These are phyloP conservation scores for Leishmania aethiopica DNA, from an alignment of 208 protist species.

Conservation along the genomic window DNA sequence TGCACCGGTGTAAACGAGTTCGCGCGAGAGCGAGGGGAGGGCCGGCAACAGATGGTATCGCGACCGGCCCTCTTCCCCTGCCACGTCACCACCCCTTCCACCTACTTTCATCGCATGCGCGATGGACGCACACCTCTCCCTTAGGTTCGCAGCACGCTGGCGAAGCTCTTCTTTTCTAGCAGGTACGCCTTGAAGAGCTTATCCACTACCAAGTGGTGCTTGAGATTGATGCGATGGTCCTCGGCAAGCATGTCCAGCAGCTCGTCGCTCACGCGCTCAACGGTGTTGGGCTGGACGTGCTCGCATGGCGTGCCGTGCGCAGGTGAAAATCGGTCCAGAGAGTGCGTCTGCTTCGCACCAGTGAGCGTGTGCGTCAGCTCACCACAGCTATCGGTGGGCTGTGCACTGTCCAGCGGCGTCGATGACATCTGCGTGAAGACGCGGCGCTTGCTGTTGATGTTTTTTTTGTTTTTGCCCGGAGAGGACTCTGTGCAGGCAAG, in stretches of 20 bases:
- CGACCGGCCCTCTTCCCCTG: not conserved
- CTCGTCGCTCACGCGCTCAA: conserved; percentile 48
- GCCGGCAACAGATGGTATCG: not conserved
- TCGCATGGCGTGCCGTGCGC: conserved; percentile 45
- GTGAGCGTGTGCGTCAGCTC: conserved; percentile 20
- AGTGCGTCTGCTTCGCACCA: conserved; percentile 41
- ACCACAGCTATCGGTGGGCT: not conserved
- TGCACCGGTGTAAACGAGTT: not conserved
- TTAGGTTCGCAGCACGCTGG: conserved; percentile 20
- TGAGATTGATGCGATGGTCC: conserved; percentile 47
- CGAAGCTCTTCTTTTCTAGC: conserved; percentile 21
- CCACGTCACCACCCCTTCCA: not conserved
- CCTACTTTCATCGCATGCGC: not conserved
- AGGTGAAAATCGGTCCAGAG: conserved; percentile 61
- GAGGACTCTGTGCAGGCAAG: not conserved
- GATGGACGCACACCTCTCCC: not conserved
- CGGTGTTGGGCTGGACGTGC: conserved; percentile 36
- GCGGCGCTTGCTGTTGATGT: not conserved
- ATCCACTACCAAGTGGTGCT: conserved; percentile 51
- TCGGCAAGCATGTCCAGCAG: conserved; percentile 53
- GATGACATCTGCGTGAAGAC: not conserved
- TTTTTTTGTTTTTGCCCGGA: not conserved
- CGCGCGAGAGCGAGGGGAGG: not conserved
- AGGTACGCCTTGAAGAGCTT: conserved; percentile 44
- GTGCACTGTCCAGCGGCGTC: not conserved